Base-by-base conservation (phyloP, 2,329 filamentous ascomycete genomes). In the Aureobasidium musti region DNA sequence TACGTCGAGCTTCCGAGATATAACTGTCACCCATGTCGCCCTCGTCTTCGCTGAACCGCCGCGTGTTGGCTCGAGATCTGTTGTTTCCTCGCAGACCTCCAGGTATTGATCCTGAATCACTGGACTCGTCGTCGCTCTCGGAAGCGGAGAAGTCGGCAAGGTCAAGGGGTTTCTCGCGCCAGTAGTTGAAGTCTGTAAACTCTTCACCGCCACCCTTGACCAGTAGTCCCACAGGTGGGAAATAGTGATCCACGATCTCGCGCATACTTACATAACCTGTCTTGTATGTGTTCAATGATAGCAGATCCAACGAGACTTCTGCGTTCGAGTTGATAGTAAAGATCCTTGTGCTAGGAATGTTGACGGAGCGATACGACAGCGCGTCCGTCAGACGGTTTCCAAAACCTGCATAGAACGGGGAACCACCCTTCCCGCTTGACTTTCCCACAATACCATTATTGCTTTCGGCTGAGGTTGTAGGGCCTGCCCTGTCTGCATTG, bases 281-380 rank as follows among this genome's bases (percentile, higher is more conserved):
- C 80, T 95, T 97, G 76, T 98, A 91, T 77, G 92, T 96, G 79
- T 96, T 97, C 65, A 98, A 84, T 69, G 88, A 94, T 50, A 98
- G 82, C 52, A 99, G 82, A 75, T 98, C 94, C 26, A 99, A 82
- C 33, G 90, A 94, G 35, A 99, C 93, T 77, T 99, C 95, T 1
- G 94, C 93, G 74, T 98, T 96, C 64, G 91, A 95, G 78, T 99
- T 99, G 82, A 99, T 99, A 19, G 95, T 97, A 78, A 99, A 99
- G 72, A 99, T 99, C 63, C 95, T 87, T 28, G 90, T 96, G 63
- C 91, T 89, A 0, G 95, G 95, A 47, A 99, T 97, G 75, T 97
- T 96, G 64, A 99, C 95, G 5, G 91, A 95, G 68, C 95, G 90
- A 77, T 99, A 99, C 63, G 91, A 96, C 67, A 99, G 87, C 65